Evolutionary conservation across 768 basidiomycete species (phyloP).

Genomic region (Hypholoma fasciculare): DNA sequence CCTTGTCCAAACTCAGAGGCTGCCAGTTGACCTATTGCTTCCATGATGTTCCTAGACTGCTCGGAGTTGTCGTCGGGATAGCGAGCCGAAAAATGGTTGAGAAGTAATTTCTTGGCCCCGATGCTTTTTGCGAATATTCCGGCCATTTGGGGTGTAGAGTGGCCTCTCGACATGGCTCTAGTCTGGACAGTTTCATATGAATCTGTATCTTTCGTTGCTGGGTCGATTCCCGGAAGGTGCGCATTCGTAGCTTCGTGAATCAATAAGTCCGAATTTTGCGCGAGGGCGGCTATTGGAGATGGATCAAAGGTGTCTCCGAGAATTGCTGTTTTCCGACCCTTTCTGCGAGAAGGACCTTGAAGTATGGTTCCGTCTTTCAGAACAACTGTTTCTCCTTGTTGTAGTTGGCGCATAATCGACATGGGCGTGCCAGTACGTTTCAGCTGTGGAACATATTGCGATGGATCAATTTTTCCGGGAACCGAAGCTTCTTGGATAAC

Average conservation of each 20-base stretch:
- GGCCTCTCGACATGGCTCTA: constrained; percentile 74
- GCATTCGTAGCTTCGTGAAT: constrained; percentile 93
- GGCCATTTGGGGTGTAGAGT: constrained; percentile 92
- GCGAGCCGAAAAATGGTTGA: constrained; percentile 87
- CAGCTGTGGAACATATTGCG: constrained; percentile 65
- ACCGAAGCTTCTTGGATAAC: constrained; percentile 69
- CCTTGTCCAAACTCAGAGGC: constrained; percentile 51
- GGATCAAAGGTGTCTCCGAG: constrained; percentile 87
- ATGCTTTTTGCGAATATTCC: constrained; percentile 74
- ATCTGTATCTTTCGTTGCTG: constrained; percentile 57
- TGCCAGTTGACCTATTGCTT: constrained; percentile 60
- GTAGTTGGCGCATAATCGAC: constrained; percentile 64
- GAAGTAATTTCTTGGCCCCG: constrained; percentile 57
- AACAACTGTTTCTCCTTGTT: constrained; percentile 60
- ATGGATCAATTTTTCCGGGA: constrained; percentile 75
- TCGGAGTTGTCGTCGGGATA: constrained; percentile 68
- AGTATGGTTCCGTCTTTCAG: constrained; percentile 75
- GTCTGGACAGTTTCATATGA: constrained; percentile 61
- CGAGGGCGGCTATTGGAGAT: constrained; percentile 60
- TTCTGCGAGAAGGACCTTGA: constrained; percentile 61
- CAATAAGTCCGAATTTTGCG: constrained; percentile 67
- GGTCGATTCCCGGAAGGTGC: constrained; percentile 66
- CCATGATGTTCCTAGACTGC: constrained; percentile 57
- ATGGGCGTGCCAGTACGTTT: constrained; percentile 70
- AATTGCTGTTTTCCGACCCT: constrained; percentile 77